Evolutionary conservation across 192 early-diverging fungal species (phyloP).

Genomic region (Entophlyctis helioformis): DNA sequence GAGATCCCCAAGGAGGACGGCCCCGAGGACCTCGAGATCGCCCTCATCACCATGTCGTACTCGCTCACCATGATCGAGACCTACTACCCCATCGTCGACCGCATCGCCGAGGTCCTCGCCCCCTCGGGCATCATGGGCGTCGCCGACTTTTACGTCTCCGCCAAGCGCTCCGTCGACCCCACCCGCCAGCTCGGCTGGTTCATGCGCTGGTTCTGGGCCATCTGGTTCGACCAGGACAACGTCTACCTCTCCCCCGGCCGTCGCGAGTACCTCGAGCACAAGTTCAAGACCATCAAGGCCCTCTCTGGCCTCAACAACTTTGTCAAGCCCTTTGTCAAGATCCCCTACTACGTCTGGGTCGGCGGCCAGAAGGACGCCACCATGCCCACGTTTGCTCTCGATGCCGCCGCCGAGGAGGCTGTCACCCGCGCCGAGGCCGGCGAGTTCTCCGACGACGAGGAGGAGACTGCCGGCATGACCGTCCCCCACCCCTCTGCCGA

Average conservation of each 20-base stretch:
- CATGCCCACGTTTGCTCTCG: conserved; percentile 12
- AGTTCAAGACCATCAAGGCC: conserved; percentile 63
- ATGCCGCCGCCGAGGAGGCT: conserved; percentile 11
- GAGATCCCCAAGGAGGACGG: conserved; percentile 45
- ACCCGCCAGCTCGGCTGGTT: conserved; percentile 66
- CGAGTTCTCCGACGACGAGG: conserved; percentile 28
- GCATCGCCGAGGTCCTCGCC: conserved; percentile 41
- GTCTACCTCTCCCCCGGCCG: conserved; percentile 66
- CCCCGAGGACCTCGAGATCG: conserved; percentile 46
- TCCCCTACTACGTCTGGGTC: conserved; percentile 82
- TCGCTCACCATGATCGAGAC: conserved; percentile 80
- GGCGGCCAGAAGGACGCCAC: conserved; percentile 40
- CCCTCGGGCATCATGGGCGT: conserved; percentile 64
- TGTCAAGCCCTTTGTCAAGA: conserved; percentile 59
- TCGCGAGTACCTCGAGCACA: conserved; percentile 75
- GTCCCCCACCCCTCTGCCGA: no score
- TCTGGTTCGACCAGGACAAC: conserved; percentile 81
- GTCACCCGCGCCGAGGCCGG: conserved; percentile 9
- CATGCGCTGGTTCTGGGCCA: conserved; percentile 72
- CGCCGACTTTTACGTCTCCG: conserved; percentile 68
- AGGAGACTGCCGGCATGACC: conserved; percentile 2
- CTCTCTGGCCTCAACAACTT: conserved; percentile 64
- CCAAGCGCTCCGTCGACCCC: conserved; percentile 37
- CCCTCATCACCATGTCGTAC: conserved; percentile 77
- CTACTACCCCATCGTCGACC: conserved; percentile 57